A percentile compares a stretch with the other conserved stretches of the same genome.
Conservation (phyloP, 108 stramenopile species). For the Seminavis robusta region DNA sequence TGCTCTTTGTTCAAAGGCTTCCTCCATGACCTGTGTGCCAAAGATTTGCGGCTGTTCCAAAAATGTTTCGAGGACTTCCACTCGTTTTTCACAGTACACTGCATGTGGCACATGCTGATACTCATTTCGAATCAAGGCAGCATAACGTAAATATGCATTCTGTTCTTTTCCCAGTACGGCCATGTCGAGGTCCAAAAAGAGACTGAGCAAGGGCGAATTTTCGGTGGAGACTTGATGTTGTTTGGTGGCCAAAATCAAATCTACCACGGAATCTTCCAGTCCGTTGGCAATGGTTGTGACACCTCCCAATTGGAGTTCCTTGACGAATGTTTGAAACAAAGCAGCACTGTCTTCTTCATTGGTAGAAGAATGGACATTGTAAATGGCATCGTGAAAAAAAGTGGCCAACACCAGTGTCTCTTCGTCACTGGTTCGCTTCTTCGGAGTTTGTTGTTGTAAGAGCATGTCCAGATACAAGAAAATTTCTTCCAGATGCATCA, state of each 20-base stretch:
- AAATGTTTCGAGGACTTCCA: constrained; percentile 61
- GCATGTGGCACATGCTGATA: constrained; percentile 54
- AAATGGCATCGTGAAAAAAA: constrained; percentile 86
- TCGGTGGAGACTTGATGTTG: constrained; percentile 12
- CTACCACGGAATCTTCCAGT: constrained; percentile 12
- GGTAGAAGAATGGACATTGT: constrained; percentile 61
- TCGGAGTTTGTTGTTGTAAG: neutral
- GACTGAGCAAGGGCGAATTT: constrained; percentile 4
- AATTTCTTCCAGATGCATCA: constrained; percentile 73
- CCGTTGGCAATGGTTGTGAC: neutral
- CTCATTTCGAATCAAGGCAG: constrained; percentile 69
- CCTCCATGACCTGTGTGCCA: constrained; percentile 38
- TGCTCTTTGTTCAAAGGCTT: constrained; percentile 51
- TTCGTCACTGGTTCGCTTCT: neutral
- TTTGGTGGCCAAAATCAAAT: constrained; percentile 38
- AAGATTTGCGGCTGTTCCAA: constrained; percentile 31
- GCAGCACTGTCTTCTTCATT: constrained; percentile 78
- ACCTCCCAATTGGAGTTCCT: constrained; percentile 9
- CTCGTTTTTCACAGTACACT: constrained; percentile 72
- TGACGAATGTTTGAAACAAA: constrained; percentile 59
- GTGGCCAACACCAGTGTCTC: constrained; percentile 34
- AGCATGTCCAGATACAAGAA: constrained; percentile 46
- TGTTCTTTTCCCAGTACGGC: constrained; percentile 64
- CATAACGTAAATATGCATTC: constrained; percentile 54
- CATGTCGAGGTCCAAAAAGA: constrained; percentile 83